Evolutionary conservation across 2,329 filamentous ascomycete species (phyloP).

Genomic region (Cladophialophora psammophila): DNA sequence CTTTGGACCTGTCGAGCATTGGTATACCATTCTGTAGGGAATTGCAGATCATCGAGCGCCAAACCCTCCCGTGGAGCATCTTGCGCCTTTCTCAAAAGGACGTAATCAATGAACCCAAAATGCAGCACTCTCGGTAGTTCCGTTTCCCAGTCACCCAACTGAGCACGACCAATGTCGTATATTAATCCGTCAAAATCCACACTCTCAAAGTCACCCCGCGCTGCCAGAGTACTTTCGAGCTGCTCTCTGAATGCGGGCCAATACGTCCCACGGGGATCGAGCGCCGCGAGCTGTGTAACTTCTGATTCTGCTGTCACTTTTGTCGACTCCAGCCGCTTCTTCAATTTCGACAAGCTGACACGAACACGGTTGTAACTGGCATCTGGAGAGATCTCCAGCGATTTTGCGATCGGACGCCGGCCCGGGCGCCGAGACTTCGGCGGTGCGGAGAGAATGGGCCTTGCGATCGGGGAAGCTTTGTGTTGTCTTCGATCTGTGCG

Average conservation of each 20-base stretch:
- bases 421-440: neutral
- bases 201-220: neutral
- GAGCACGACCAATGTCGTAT: slow-evolving; percentile 23
- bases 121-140: slow-evolving; percentile 33
- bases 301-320: slow-evolving; percentile 24
- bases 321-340: slow-evolving; percentile 24
- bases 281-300: slow-evolving; percentile 24
- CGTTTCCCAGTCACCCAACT: slow-evolving; percentile 16
- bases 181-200: slow-evolving; percentile 25
- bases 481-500: slow-evolving; percentile 6
- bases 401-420: slow-evolving; percentile 4
- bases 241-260: slow-evolving; percentile 28
- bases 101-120: slow-evolving; percentile 39
- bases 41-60: slow-evolving; percentile 63
- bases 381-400: slow-evolving; percentile 7
- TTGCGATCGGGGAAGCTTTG: neutral
- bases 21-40: slow-evolving; percentile 91
- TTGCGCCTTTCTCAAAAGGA: slow-evolving; percentile 26
- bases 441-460: neutral
- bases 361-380: slow-evolving; percentile 14
- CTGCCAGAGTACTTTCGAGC: slow-evolving; percentile 15
- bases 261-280: slow-evolving; percentile 30
- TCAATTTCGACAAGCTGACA: slow-evolving; percentile 20
- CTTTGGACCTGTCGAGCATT: slow-evolving; percentile 80
- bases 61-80: slow-evolving; percentile 10